Evolutionary conservation across 306 rosid genomes (phyloP), one percentile per base, ranked within the genome.

Genomic region (Pyrus betulifolia): DNA sequence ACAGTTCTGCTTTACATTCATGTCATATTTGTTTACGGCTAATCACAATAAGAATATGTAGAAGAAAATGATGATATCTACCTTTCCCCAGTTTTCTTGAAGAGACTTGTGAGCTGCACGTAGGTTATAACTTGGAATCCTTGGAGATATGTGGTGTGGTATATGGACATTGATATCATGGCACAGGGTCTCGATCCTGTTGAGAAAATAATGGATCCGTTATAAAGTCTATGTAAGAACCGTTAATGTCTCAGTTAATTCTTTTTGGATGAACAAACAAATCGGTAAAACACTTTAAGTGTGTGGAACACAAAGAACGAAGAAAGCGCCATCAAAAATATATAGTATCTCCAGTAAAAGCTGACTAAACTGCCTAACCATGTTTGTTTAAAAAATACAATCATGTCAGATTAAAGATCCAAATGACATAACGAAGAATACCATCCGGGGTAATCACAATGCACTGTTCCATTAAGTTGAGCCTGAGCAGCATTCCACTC

Each of bases 401-500:
- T 51, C 55, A 3, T 51, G 55, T 51, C 19, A 5, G 18, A 51
- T 4, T 51, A 51, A 51, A 4, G 18, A 51, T 51, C 55, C 55
- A 66, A 79, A 69, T 46, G 65, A 54, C 63, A 57, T 49, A 74
- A 44, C 40, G 78, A n/a, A 49, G 71, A 79, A 57, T 92, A 95
- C 99, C 99, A 95, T 45, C 59, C 74, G 74, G 99, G 99, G 81
- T 95, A 95, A 72, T 88, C 97, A 82, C 99, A 95, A 76, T 92
- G 99, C 82, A 95, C 92, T 19, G 99, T 95, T 88, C 97, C 99
- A 77, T 86, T 92, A 55, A 95, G 91, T 84, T 95, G 99, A 52
- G 99, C 99, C 80, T 86, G 92, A 60, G 97, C 93, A 22, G 96
- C 96, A 77, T 95, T 88, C 97, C 99, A 95, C 81, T 92, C 93